Evolutionary conservation across 495 filamentous ascomycete species (phyloP).

Genomic region (Penicillium desertorum): DNA sequence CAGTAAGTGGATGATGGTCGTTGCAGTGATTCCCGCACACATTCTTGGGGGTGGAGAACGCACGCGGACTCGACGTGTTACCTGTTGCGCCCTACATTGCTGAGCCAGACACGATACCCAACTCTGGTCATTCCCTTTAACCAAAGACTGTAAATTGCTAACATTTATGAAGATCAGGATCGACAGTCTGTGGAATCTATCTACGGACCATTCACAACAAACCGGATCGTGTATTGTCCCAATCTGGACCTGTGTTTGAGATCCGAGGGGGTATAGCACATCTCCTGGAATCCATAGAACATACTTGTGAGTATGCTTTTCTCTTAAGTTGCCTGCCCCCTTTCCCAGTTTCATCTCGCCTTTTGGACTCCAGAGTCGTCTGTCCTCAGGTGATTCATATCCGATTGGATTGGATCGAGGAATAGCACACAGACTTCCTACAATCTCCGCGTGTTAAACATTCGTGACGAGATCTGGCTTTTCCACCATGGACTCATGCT

Average conservation of each 20-base stretch:
- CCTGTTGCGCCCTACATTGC: constrained; percentile 24
- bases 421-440: constrained; percentile 7
- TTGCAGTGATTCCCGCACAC: constrained; percentile 14
- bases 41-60: constrained; percentile 12
- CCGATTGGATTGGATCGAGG: constrained; percentile 14
- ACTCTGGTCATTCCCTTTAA: constrained; percentile 1
- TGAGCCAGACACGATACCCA: constrained; percentile 11
- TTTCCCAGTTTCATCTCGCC: constrained; percentile 8
- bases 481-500: constrained; percentile 20
- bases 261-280: background rate
- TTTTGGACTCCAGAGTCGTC: constrained; percentile 10
- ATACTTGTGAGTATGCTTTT: constrained; percentile 26
- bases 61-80: constrained; percentile 7
- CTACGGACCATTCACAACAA: constrained; percentile 21
- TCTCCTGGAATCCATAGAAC: constrained; percentile 19
- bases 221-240: constrained; percentile 13
- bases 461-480: constrained; percentile 3
- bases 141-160: constrained; percentile 1
- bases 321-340: background rate
- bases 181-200: constrained; percentile 23
- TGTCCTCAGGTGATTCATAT: constrained; percentile 12
- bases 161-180: constrained; percentile 23
- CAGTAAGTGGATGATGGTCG: background rate
- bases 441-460: constrained; percentile 4
- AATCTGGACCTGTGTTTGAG: constrained; percentile 9